These are phyloP conservation scores for Delitschia confertaspora DNA, from an alignment of 495 filamentous ascomycete genomes.

Conservation along the genomic window DNA sequence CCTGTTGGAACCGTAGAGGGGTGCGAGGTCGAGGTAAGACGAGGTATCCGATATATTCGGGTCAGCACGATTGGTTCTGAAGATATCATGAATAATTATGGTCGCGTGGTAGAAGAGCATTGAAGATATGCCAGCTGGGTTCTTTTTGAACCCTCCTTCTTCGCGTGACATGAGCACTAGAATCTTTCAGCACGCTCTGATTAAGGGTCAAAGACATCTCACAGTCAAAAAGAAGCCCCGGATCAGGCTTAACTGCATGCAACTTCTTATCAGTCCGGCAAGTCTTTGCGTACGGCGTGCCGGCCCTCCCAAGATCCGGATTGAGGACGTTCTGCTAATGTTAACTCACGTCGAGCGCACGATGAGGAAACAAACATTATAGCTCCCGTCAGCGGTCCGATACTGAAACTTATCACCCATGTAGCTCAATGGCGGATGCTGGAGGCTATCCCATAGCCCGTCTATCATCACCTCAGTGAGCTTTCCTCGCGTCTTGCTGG, in stretches of 20 bases:
- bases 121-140: constrained; percentile 8
- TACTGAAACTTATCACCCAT: constrained; percentile 5
- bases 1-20: constrained; percentile 6
- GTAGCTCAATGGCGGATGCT: constrained; percentile 6
- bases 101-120: constrained; percentile 5
- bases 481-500: too few relatives aligned
- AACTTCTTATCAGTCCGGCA: not conserved
- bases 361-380: too few relatives aligned
- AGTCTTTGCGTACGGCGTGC: constrained; percentile 1
- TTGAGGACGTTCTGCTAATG: constrained; percentile 9
- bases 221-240: constrained; percentile 8
- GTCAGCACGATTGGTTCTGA: constrained; percentile 6
- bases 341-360: too few relatives aligned
- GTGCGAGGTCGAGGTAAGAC: constrained; percentile 13
- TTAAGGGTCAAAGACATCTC: too few relatives aligned
- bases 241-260: constrained; percentile 1
- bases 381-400: constrained; percentile 7
- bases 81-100: constrained; percentile 18
- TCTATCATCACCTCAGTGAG: constrained; percentile 5
- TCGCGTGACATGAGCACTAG: not conserved
- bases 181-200: too few relatives aligned
- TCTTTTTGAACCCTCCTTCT: not conserved
- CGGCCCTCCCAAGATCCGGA: constrained; percentile 8
- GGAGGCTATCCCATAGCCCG: constrained; percentile 6
- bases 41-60: constrained; percentile 3